phyloP scores from a whole-genome alignment of 208 protist genomes.

The Strigomonas oncopelti region DNA sequence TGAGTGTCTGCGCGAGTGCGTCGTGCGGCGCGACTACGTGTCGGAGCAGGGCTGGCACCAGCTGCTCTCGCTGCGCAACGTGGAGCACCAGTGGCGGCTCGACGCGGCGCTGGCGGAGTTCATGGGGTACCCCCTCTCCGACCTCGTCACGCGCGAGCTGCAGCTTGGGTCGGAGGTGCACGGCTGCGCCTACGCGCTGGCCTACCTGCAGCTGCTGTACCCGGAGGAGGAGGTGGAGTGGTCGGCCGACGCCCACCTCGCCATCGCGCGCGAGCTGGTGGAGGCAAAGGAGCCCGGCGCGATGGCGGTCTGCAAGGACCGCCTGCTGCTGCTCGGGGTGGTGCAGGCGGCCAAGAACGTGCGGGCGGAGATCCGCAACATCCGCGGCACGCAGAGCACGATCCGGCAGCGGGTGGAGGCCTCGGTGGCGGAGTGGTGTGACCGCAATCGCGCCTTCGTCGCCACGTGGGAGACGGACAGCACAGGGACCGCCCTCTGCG shows the following conservation, averaged over 20 bases:
- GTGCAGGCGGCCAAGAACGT: conserved; percentile 29
- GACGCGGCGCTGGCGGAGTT: conserved; percentile 68
- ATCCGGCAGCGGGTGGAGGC: conserved; percentile 54
- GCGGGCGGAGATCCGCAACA: conserved; percentile 47
- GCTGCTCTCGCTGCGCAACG: conserved; percentile 78
- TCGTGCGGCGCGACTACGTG: conserved; percentile 66
- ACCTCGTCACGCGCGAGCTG: conserved; percentile 48
- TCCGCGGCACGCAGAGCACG: conserved; percentile 51
- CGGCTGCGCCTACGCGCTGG: conserved; percentile 80
- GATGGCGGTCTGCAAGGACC: conserved; percentile 48
- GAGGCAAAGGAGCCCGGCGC: conserved; percentile 32
- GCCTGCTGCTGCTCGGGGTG: conserved; percentile 49
- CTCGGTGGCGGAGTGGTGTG: conserved; percentile 51
- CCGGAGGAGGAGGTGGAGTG: conserved; percentile 65
- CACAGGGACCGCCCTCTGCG: conserved; percentile 32
- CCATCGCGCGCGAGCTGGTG: conserved; percentile 48
- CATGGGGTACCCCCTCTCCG: conserved; percentile 54
- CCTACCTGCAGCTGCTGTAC: conserved; percentile 75
- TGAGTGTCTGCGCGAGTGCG: conserved; percentile 44
- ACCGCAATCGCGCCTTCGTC: conserved; percentile 12
- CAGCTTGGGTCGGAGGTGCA: conserved; percentile 58
- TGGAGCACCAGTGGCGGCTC: conserved; percentile 77
- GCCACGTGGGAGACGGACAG: conserved; percentile 12
- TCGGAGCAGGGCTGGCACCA: conserved; percentile 83
- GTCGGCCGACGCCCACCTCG: conserved; percentile 56